Evolutionary conservation across 2,329 filamentous ascomycete species (phyloP).

Genomic region (Pseudocercospora crystallina): DNA sequence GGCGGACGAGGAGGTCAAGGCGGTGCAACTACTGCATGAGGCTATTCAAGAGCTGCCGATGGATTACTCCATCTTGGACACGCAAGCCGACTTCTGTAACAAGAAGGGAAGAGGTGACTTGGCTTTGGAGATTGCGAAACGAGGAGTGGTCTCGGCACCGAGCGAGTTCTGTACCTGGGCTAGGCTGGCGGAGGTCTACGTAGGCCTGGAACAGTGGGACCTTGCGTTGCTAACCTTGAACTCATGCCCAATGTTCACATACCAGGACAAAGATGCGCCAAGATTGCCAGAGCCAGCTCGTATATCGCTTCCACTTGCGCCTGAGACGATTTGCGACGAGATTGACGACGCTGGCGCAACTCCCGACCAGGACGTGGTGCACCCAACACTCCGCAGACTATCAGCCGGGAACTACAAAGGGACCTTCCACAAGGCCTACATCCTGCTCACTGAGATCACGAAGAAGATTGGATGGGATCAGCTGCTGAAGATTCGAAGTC

Average conservation of each 20-base stretch:
- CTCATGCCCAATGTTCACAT: conserved; percentile 99
- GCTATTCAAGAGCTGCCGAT: conserved; percentile 89
- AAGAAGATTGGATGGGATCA: conserved; percentile 98
- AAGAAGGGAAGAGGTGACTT: conserved; percentile 84
- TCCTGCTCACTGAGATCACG: conserved; percentile 90
- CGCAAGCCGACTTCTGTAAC: conserved; percentile 87
- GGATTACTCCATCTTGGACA: conserved; percentile 95
- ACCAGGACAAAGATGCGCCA: conserved; percentile 96
- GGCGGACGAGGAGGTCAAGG: conserved; percentile 96
- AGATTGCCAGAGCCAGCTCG: conserved; percentile 90
- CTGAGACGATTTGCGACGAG: conserved; percentile 89
- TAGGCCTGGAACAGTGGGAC: conserved; percentile 93
- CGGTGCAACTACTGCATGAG: conserved; percentile 82
- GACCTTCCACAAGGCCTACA: conserved; percentile 93
- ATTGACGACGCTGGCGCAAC: conserved; percentile 85
- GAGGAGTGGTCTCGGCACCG: conserved; percentile 89
- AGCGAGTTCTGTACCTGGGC: conserved; percentile 99
- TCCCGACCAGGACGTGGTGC: conserved; percentile 79
- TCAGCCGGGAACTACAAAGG: conserved; percentile 89
- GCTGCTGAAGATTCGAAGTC: conserved; percentile 87
- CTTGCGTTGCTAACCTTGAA: conserved; percentile 92
- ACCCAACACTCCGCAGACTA: conserved; percentile 80
- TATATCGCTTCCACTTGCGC: conserved; percentile 80
- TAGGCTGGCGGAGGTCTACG: conserved; percentile 87
- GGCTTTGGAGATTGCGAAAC: conserved; percentile 89